Conservation (phyloP, 257 asterid species). For the Primulina huaijiensis region DNA sequence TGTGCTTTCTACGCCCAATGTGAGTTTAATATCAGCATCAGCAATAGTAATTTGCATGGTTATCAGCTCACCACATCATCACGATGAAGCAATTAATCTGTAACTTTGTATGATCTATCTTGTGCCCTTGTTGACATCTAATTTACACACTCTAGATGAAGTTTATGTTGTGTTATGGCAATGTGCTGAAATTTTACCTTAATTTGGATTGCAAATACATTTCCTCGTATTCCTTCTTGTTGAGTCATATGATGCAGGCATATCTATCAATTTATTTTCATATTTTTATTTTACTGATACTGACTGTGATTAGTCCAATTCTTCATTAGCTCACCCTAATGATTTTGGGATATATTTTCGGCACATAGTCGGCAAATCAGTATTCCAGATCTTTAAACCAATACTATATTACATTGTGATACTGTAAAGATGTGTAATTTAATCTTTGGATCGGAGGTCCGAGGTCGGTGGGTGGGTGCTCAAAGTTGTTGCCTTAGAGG, state of each 20-base stretch:
- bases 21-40: slow-evolving; percentile 31
- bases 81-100: slow-evolving; percentile 1
- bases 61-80: neutral
- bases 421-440: neutral
- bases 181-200: neutral
- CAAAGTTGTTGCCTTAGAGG: slow-evolving; percentile 6
- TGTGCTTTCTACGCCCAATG: slow-evolving; percentile 86
- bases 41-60: slow-evolving; percentile 10
- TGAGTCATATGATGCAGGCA: neutral
- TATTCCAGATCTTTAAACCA: neutral
- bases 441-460: slow-evolving; percentile 15
- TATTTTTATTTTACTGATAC: neutral
- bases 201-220: slow-evolving; percentile 1
- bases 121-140: slow-evolving; percentile 17
- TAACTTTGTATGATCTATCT: neutral
- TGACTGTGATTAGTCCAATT: slow-evolving; percentile 6
- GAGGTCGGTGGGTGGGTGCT: neutral
- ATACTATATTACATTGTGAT: neutral
- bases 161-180: neutral
- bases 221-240: neutral
- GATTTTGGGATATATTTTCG: slow-evolving; percentile 3
- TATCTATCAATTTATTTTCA: neutral
- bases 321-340: neutral
- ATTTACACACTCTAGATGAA: slow-evolving; percentile 5
- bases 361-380: neutral